Conservation (phyloP, 1,284 basidiomycete genomes). For the Cryptococcus deneoformans region DNA sequence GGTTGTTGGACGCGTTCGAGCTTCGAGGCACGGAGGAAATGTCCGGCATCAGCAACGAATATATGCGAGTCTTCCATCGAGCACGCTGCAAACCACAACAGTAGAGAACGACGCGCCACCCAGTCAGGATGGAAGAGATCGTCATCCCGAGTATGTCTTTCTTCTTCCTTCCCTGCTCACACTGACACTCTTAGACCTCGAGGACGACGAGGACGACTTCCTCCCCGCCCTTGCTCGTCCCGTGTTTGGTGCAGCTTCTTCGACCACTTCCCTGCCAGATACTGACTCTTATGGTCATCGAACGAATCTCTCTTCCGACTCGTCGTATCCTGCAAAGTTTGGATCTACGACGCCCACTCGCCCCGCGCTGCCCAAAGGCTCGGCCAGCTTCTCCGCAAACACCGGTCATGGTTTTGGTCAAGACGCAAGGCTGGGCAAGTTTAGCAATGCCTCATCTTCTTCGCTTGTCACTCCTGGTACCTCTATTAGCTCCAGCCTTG, state of each 20-base stretch:
- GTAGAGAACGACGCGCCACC: neutral
- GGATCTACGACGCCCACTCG: slow-evolving; percentile 23
- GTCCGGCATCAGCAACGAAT: too few relatives aligned
- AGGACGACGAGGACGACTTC: slow-evolving; percentile 45
- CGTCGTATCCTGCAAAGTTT: slow-evolving; percentile 11
- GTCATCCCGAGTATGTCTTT: slow-evolving; percentile 41
- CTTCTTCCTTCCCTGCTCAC: neutral
- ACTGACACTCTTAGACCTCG: slow-evolving; percentile 25
- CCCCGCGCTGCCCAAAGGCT: slow-evolving; percentile 20
- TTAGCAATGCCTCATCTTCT: slow-evolving; percentile 48
- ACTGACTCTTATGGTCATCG: slow-evolving; percentile 19
- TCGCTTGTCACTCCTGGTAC: slow-evolving; percentile 43
- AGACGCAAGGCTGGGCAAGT: slow-evolving; percentile 26
- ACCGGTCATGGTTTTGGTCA: slow-evolving; percentile 5
- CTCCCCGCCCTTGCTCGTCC: slow-evolving; percentile 28
- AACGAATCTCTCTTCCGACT: slow-evolving; percentile 27
- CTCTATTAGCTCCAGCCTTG: slow-evolving; percentile 25
- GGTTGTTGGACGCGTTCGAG: too few relatives aligned
- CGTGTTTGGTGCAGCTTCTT: slow-evolving; percentile 23
- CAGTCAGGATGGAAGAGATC: slow-evolving; percentile 32
- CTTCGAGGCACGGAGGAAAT: too few relatives aligned
- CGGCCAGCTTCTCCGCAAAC: slow-evolving; percentile 22
- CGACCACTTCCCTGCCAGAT: slow-evolving; percentile 20
- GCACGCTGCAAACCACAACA: neutral
- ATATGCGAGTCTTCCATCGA: neutral